Evolutionary conservation across 768 basidiomycete species (phyloP).

Genomic region (Termitomyces sp.): DNA sequence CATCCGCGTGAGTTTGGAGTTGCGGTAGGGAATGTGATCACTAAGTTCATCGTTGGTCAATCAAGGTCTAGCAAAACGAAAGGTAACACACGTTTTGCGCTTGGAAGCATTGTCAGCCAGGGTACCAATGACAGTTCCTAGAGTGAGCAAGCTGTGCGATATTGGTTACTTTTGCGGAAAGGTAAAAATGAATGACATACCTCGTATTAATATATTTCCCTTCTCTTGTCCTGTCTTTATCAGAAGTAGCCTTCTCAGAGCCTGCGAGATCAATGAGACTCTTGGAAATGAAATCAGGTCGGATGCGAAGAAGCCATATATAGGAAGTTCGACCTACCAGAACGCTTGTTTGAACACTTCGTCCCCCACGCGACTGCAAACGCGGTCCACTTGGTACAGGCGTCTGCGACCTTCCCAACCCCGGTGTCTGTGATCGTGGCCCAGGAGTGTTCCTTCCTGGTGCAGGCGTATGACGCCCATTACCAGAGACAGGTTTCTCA

Average conservation of each 20-base stretch:
- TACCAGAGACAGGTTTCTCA: slow-evolving; percentile 22
- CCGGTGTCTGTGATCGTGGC: slow-evolving; percentile 38
- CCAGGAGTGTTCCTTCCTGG: slow-evolving; percentile 38
- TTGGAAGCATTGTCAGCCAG: slow-evolving; percentile 83
- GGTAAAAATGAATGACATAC: slow-evolving; percentile 23
- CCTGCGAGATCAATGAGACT: slow-evolving; percentile 95
- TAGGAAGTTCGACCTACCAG: slow-evolving; percentile 40
- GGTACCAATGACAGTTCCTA: slow-evolving; percentile 90
- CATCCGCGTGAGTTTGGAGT: slow-evolving; percentile 91
- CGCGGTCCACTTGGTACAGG: slow-evolving; percentile 43
- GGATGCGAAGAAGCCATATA: neutral
- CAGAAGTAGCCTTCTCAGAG: slow-evolving; percentile 92
- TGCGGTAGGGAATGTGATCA: slow-evolving; percentile 92
- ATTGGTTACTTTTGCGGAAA: neutral
- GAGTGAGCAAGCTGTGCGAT: slow-evolving; percentile 68
- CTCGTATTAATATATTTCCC: slow-evolving; percentile 96
- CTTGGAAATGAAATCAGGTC: slow-evolving; percentile 29
- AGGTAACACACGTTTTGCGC: slow-evolving; percentile 53
- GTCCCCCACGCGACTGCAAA: slow-evolving; percentile 72
- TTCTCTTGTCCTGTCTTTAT: slow-evolving; percentile 93
- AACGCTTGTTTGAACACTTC: slow-evolving; percentile 74
- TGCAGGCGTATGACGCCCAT: slow-evolving; percentile 25
- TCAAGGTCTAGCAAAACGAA: neutral
- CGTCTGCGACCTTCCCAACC: slow-evolving; percentile 33
- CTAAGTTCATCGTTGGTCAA: slow-evolving; percentile 25